These are phyloP conservation scores for Trichosporon faecale DNA, from an alignment of 1,284 basidiomycete genomes.

Conservation along the genomic window DNA sequence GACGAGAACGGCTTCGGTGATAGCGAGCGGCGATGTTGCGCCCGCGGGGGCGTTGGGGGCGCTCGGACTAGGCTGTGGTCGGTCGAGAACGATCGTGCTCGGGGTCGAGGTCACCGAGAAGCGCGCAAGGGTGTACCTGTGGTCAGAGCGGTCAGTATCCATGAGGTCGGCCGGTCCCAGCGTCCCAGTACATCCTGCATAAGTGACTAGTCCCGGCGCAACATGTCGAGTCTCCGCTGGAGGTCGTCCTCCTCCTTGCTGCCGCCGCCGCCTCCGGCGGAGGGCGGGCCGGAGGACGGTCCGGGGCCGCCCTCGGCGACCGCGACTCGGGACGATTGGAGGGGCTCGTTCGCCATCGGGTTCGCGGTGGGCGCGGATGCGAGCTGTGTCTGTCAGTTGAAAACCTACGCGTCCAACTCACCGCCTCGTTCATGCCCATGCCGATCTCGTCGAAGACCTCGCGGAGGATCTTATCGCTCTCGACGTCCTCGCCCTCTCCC, in stretches of 20 bases:
- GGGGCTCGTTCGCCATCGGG: slow-evolving; percentile 60
- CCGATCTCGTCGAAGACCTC: slow-evolving; percentile 98
- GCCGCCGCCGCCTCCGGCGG: slow-evolving; percentile 49
- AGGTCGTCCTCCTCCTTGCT: slow-evolving; percentile 79
- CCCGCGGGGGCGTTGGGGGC: too few relatives aligned
- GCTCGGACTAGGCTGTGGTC: too few relatives aligned
- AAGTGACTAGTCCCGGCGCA: slow-evolving; percentile 55
- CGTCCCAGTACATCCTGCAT: background rate
- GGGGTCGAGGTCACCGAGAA: background rate
- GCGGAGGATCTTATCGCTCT: slow-evolving; percentile 92
- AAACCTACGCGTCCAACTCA: slow-evolving; percentile 45
- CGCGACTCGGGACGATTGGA: slow-evolving; percentile 65
- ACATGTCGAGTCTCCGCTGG: slow-evolving; percentile 78
- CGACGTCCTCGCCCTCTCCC: slow-evolving; percentile 83
- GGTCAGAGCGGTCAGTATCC: background rate
- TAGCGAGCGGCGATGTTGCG: background rate
- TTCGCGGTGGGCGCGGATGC: slow-evolving; percentile 75
- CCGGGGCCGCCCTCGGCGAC: slow-evolving; percentile 66
- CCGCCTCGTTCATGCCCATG: slow-evolving; percentile 85
- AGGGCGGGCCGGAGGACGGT: slow-evolving; percentile 30
- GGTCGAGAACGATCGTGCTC: too few relatives aligned
- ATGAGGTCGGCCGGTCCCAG: too few relatives aligned
- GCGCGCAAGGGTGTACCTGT: background rate
- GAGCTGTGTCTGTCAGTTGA: slow-evolving; percentile 54
- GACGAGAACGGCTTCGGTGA: background rate